These are phyloP conservation scores for Aureobasidium musti DNA, from an alignment of 2,329 filamentous ascomycete species.

Conservation along the genomic window DNA sequence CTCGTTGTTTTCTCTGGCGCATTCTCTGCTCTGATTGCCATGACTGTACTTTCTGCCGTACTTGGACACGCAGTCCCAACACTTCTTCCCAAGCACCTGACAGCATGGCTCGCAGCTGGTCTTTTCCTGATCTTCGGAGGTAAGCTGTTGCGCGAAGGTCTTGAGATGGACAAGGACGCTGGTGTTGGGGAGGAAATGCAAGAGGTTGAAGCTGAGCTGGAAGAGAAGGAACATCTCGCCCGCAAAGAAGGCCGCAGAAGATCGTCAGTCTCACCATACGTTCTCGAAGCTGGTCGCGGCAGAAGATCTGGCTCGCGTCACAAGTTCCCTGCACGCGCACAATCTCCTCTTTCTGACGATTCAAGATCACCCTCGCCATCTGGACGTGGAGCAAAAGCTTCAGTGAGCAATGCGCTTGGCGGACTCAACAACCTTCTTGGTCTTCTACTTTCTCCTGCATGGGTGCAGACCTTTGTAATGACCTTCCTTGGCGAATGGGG, in stretches of 20 bases:
- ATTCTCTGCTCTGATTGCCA: slow-evolving; percentile 85
- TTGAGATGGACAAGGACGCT: slow-evolving; percentile 84
- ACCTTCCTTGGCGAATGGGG: slow-evolving; percentile 99
- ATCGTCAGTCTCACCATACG: slow-evolving; percentile 68
- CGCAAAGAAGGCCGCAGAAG: slow-evolving; percentile 64
- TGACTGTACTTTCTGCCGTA: slow-evolving; percentile 93
- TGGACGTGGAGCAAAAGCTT: slow-evolving; percentile 36
- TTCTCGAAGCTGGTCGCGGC: slow-evolving; percentile 76
- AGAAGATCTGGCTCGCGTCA: slow-evolving; percentile 63
- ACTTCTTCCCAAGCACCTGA: slow-evolving; percentile 85
- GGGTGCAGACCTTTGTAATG: slow-evolving; percentile 99
- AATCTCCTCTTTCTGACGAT: slow-evolving; percentile 29
- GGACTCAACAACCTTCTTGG: slow-evolving; percentile 86
- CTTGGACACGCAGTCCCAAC: slow-evolving; percentile 90
- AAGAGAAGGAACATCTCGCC: slow-evolving; percentile 83
- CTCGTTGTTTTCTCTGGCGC: slow-evolving; percentile 92
- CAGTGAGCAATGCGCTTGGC: slow-evolving; percentile 55
- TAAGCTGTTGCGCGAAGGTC: slow-evolving; percentile 69
- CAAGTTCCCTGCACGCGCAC: slow-evolving; percentile 32
- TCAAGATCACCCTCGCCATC: slow-evolving; percentile 27
- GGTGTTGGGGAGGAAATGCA: slow-evolving; percentile 97
- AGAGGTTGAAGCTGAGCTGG: slow-evolving; percentile 90
- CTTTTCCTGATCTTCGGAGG: slow-evolving; percentile 76
- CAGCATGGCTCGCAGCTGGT: slow-evolving; percentile 78
- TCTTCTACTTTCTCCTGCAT: slow-evolving; percentile 86